Base-by-base conservation (phyloP, 768 basidiomycete species). In the Mycena galericulata region DNA sequence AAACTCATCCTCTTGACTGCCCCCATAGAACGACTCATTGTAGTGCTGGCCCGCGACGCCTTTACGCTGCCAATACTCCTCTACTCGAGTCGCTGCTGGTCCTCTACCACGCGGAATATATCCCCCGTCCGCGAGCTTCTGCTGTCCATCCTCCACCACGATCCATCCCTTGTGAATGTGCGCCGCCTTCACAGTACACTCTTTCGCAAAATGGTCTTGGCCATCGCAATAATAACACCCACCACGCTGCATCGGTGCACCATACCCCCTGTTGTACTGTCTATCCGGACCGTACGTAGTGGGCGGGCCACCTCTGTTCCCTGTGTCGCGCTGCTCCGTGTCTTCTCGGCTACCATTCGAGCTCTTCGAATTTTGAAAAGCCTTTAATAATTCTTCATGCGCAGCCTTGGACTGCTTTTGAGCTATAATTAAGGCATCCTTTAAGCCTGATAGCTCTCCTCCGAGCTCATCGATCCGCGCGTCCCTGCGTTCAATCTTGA, bases 1-100 rank as follows among this genome's bases (percentile, higher is more conserved):
- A 32, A 61, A 53, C 20, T 67, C 65, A 34, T 66, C 65, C 18
- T 64, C 62, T n/a, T 7, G 24, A 5, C 51, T 41, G 24, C 30
- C 50, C 22, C 51, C 60, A 17, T 63, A 63, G 41, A 53, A 53
- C 20, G 51, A 22, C 9, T 62, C 53, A 9, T 34, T 15, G 26
- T 38, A 68, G 32, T 62, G 60, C n/a, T 68, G 67, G 20, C 67
- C 55, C 4, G 55, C 50, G 14, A 30, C 32, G 24, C 59, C 30
- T 18, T 68, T 68, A 15, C 36, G 47, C 17, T 55, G 49, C 67
- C 67, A 68, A 34, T 68, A 68, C 40, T 62, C 60, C 41, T 62
- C 66, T 29, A 68, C 66, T 3, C 60, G 50, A 15, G 20, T 18
- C 5, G 50, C 54, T 10, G 50, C 22, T 26, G 66, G 36, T 4